Evolutionary conservation across 2,329 filamentous ascomycete species (phyloP), one percentile per base, ranked within the genome.

Genomic region (Ophiostoma perfectum): DNA sequence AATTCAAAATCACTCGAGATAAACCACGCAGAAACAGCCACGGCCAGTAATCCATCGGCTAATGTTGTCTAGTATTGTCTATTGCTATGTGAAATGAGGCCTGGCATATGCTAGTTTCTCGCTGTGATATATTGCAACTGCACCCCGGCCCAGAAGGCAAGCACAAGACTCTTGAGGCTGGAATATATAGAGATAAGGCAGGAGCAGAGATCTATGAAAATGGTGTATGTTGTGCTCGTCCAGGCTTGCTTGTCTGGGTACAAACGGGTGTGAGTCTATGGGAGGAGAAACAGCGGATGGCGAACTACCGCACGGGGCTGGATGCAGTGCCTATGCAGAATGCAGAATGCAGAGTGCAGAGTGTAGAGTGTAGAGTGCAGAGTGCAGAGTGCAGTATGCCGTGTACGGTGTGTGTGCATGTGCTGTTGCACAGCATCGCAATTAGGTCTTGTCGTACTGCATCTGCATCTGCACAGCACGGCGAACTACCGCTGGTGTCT

Each of bases 171-270:
- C 27, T 18, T 14, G 11, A 27, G 6, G 6, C n/a, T 39, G 27
- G 38, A 27, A 60, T 27, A 60, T 18, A 18, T 4, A 60, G 42
- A 41, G 44, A 60, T 39, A 7, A 47, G 12, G 27, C 27, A 27
- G 27, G 27, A 27, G 27, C 27, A 27, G 27, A 27, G 27, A 27
- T 27, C 27, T 27, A 27, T 55, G 18, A 27, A 27, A 55, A 55
- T 16, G 41, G 47, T 68, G 36, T 27, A 72, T 75, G 75, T 71
- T 72, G 73, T 77, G 73, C 73, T 80, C 78, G 76, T 78, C 76
- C 78, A 78, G 69, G 73, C 75, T 76, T 79, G 72, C 78, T 78
- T 73, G 75, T 76, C 76, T 78, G 73, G 78, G 27, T 27, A 27
- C 27, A 27, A 27, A 1, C 27, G 27, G 27, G 27, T 27, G 27